Base-by-base conservation (phyloP, 2,329 filamentous ascomycete genomes). In the Eutypa lata region DNA sequence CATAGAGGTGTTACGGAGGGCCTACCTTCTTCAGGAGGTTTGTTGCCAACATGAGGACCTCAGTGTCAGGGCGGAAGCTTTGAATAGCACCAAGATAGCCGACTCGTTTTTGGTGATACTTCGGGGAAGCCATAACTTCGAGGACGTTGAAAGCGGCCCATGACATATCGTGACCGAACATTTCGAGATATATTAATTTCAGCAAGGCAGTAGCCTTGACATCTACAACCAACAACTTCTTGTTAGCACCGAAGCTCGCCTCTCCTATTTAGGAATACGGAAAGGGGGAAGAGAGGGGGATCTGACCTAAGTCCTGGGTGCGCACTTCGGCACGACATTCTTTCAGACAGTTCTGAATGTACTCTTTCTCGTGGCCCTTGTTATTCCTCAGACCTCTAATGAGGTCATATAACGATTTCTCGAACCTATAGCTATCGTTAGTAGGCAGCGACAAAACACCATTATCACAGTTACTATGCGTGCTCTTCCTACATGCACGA, bases 101-200 rank as follows among this genome's bases (percentile, higher is more conserved):
- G 44, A 97, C 91, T 59, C 93, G 83, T 74, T 99, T 99, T 73
- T 97, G 93, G 61, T 91, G 82, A 71, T 96, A 96, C 70, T 97
- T 97, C 47, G 88, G 80, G 38, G 91, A 96, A 37, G 92, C 96
- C 94, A 99, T 99, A 74, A 99, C 94, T 75, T 99, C 94, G 47
- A 99, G 86, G 49, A 97, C 93, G 70, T 99, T 90, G 74, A 99
- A 99, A 13, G 92, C 92, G 3, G 94, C 94, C 94, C 94, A 99
- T 3, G 93, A 97, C 94, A 99, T 99, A 73, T 97, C 94, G 70
- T 97, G 90, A 14, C 94, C 94, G 62, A 97, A 92, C 94, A 99
- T 99, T 71, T 99, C 94, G 60, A 99, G 84, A 71, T 99, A 99
- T 50, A 97, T 88, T 63, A 99, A 82, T 77, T 99, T 99, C 66